Evolutionary conservation across 257 asterid species (phyloP).

Genomic region (Solanum pinnatisectum): DNA sequence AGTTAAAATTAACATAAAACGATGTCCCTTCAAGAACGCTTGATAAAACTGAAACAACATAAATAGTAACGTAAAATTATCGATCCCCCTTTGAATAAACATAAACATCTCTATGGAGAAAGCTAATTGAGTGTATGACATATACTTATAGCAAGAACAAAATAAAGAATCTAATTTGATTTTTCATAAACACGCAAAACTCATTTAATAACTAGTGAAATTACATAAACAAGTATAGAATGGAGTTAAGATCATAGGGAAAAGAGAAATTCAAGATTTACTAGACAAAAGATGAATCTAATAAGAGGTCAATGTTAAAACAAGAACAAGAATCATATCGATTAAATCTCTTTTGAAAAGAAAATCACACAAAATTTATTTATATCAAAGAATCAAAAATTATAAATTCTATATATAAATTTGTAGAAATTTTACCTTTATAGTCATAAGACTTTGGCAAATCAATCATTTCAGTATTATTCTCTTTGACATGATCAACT

Average conservation of each 20-base stretch:
- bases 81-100: background rate
- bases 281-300: background rate
- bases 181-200: background rate
- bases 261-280: background rate
- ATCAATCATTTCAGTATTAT: background rate
- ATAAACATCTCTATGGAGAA: background rate
- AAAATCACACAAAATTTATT: background rate
- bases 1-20: too few species aligned
- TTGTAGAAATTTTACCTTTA: too few species aligned
- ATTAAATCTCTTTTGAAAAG: background rate
- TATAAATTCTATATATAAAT: background rate
- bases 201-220: background rate
- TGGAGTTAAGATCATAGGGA: too few species aligned
- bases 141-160: background rate
- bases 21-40: too few species aligned
- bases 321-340: background rate
- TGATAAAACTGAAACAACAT: too few species aligned
- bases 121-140: background rate
- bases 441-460: too few species aligned
- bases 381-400: background rate
- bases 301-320: background rate
- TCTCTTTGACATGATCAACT: background rate
- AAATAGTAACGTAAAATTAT: background rate
- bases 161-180: background rate
- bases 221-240: too few species aligned